Evolutionary conservation across 352 stramenopile genomes (phyloP), one percentile per base, ranked within the genome.

Genomic region (Globisporangium solare): DNA sequence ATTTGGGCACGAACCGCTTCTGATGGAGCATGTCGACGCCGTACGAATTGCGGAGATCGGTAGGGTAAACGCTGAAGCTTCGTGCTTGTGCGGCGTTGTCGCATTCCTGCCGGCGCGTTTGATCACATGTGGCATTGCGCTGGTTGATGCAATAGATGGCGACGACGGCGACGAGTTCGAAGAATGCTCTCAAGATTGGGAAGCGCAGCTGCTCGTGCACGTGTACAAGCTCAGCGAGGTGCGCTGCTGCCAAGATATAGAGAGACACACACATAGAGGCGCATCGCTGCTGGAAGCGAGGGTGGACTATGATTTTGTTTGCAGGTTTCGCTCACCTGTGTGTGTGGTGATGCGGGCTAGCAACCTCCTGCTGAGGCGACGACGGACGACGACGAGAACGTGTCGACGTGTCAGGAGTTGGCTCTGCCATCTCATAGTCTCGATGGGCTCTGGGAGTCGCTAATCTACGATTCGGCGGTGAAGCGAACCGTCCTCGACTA

Each of bases 401-500:
- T 89, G 15, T 71, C 83, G 51, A 92, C 81, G 12, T 95, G 82
- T 49, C 78, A 95, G 55, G 88, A 88, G 52, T 73, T 86, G 3
- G 37, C 73, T 51, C 67, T 97, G 6, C 89, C 89, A 22, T 75
- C 89, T 37, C 37, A 50, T 8, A 76, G 58, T 47, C 71, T 96
- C 10, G 68, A 93, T 45, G 76, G 78, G 2, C 67, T 95, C 13
- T 97, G 82, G 82, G 70, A 95, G 54, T 89, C 72, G 52, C 81
- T 98, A 18, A 83, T 97, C 42, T 96, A 90, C 51, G 82, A 96
- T 55, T 63, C 65, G 1, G 47, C 53, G 14, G 70, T 98, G 41
- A 97, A 98, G 70, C 51, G 41, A 5, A 77, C 67, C 48, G 68
- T 98, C 35, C 65, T 97, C 14, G 72, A 94, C 53, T 98, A 97